Evolutionary conservation across 2,329 filamentous ascomycete species (phyloP).

Genomic region (Calonectria leucothoes): DNA sequence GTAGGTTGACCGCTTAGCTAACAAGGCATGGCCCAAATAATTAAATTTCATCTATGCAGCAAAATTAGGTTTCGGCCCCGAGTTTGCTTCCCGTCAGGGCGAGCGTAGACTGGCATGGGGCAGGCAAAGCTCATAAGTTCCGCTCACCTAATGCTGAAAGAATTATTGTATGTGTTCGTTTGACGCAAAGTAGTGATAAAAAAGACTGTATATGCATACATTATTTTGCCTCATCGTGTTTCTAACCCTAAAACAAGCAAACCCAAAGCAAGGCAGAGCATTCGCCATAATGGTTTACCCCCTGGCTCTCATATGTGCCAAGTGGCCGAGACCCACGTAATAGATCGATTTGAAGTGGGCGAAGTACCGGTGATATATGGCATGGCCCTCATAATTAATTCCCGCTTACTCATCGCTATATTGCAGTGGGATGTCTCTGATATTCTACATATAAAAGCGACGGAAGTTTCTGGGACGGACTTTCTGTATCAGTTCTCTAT

Average conservation of each 20-base stretch:
- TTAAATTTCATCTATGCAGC: neutral
- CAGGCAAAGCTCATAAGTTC: neutral
- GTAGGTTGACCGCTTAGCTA: neutral
- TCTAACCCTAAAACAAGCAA: too few relatives aligned
- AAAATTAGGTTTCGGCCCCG: neutral
- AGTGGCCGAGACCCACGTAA: neutral
- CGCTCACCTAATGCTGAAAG: neutral
- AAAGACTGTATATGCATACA: neutral
- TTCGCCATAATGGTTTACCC: too few relatives aligned
- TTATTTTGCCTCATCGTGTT: too few relatives aligned
- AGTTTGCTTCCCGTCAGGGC: neutral
- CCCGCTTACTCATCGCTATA: neutral
- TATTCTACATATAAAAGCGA: neutral
- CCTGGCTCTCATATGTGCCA: neutral
- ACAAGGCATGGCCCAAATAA: neutral
- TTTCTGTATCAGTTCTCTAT: neutral
- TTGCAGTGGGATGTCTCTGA: neutral
- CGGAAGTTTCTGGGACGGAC: neutral
- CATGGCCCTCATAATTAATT: neutral
- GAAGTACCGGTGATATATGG: neutral
- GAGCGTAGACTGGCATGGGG: neutral
- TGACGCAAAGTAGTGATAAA: neutral
- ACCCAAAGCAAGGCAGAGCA: too few relatives aligned
- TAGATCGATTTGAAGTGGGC: neutral
- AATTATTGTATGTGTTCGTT: neutral